phyloP scores from a whole-genome alignment of 2,329 filamentous ascomycete genomes.

The Aspergillus thermomutatus region DNA sequence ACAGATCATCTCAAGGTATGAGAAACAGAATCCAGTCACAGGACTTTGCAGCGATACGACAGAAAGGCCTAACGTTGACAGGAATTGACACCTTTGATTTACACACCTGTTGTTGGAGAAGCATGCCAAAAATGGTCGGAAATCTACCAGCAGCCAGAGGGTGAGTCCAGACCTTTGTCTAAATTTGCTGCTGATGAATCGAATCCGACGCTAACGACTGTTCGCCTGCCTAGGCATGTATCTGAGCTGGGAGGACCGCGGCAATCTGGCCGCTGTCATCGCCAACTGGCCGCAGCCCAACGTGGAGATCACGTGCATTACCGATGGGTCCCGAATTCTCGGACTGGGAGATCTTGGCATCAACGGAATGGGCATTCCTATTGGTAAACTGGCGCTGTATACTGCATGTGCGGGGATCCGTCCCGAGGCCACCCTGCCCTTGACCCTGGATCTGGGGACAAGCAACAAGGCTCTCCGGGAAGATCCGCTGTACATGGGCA shows the following conservation, averaged over 20 bases:
- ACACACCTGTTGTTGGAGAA: slow-evolving; percentile 68
- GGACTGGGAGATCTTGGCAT: slow-evolving; percentile 93
- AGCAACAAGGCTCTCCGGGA: slow-evolving; percentile 63
- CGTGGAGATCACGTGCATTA: slow-evolving; percentile 95
- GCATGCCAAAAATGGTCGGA: slow-evolving; percentile 96
- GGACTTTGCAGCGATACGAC: slow-evolving; percentile 6
- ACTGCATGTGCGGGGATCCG: slow-evolving; percentile 93
- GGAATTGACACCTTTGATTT: slow-evolving; percentile 50
- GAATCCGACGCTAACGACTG: slow-evolving; percentile 22
- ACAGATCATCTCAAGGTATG: slow-evolving; percentile 46
- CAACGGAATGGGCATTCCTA: slow-evolving; percentile 96
- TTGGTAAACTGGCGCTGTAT: slow-evolving; percentile 94
- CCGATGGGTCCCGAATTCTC: slow-evolving; percentile 86
- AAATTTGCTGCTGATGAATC: slow-evolving; percentile 15
- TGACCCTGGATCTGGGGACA: slow-evolving; percentile 63
- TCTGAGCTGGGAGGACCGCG: slow-evolving; percentile 91
- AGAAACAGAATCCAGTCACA: not conserved
- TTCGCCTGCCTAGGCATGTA: slow-evolving; percentile 62
- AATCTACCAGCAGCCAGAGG: slow-evolving; percentile 91
- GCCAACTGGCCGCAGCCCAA: slow-evolving; percentile 87
- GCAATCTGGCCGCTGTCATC: slow-evolving; percentile 82
- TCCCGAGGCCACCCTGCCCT: slow-evolving; percentile 64
- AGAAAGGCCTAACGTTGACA: slow-evolving; percentile 22
- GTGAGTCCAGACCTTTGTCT: slow-evolving; percentile 36
- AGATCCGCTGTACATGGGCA: slow-evolving; percentile 88